Base-by-base conservation (phyloP, 2,329 filamentous ascomycete genomes). In the Cercospora citrullina region DNA sequence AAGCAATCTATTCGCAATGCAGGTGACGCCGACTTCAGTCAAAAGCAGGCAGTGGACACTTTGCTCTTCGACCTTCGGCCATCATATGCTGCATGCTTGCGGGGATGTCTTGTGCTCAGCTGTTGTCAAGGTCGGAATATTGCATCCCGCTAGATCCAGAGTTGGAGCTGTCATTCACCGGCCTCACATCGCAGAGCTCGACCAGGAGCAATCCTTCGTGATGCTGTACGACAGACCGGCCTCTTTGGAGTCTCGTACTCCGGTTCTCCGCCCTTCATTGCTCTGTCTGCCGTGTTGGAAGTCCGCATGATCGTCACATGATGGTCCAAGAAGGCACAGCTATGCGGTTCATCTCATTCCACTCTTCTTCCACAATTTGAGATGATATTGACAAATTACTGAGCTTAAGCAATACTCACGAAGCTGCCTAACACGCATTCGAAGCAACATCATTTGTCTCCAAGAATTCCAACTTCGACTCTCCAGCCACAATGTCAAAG, bases 41-140 rank as follows among this genome's bases (percentile, higher is more conserved):
- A 9, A 23, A 63, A 63, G 48, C 9, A 59, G 51, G 30, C 51
- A 64, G 9, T 55, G 62, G 33, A 58, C 28, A 57, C n/a, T 57
- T 26, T 12, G 14, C 3, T 30, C 28, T 33, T n/a, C n/a, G 31
- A 57, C 10, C 2, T 28, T 2, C 23, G 33, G 8, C 10, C 31
- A 23, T 33, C 48, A 31, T 51, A 6, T 39, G 39, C 36, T 63
- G 36, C 60, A 23, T 18, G 53, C n/a, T 57, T 58, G 39, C 36
- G 42, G 42, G 31, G 51, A 36, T 48, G 26, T 58, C 51, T 58
- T 26, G 58, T 65, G 66, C 39, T 18, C 33, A 61, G 28, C 21
- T 31, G 62, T 64, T 48, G 64, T 65, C 66, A 33, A 62, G 57
- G 53, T 59, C 66, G 66, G 66, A 30, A 62, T 57, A 61, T 64